Evolutionary conservation across 257 asterid genomes (phyloP), one percentile per base, ranked within the genome.

Genomic region (Paraleonurus japonicus): DNA sequence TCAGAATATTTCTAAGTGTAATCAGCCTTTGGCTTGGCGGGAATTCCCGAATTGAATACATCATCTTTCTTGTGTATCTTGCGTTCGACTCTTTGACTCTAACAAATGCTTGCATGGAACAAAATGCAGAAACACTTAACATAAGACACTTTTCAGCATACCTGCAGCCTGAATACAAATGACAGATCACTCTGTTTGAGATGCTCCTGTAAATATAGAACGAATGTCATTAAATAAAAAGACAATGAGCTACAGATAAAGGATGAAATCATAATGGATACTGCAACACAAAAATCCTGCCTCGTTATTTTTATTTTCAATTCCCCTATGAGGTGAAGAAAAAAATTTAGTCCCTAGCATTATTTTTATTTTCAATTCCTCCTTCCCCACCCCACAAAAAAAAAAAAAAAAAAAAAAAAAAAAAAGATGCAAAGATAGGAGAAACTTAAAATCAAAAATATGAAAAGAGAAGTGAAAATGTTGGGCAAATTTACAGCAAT

Each of bases 111-210:
- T 51, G 39, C 35, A 65, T 65, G 20, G 8, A 24, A 39, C 61
- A 69, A 72, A 81, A 39, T 28, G 53, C 63, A 54, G 54, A 64
- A 65, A 62, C 48, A 79, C n/a, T 22, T 22, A 4, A 19, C 54
- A 72, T 28, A 45, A 43, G 67, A 72, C 1, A 0, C 5, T 24
- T 65, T 65, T 61, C 67, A 60, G 53, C 73, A 75, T 84, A 95
- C 99, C 99, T 95, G 98, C 81, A 95, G 86, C 76, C 99, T 88
- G 84, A 95, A 95, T 76, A 95, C 97, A 70, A 95, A 95, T 74
- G 99, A 95, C 78, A 86, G 87, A 79, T 92, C 98, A 84, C 92
- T 90, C 83, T 95, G 98, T 76, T 92, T 92, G 78, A 95, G 89
- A 81, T 95, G 99, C 75, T 92, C 99, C 98, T 95, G 95, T 61